Percentiles rank a stretch among this genome's conserved stretches.
Conservation (phyloP, 129 eudicot species). For the Helianthus tuberosus region DNA sequence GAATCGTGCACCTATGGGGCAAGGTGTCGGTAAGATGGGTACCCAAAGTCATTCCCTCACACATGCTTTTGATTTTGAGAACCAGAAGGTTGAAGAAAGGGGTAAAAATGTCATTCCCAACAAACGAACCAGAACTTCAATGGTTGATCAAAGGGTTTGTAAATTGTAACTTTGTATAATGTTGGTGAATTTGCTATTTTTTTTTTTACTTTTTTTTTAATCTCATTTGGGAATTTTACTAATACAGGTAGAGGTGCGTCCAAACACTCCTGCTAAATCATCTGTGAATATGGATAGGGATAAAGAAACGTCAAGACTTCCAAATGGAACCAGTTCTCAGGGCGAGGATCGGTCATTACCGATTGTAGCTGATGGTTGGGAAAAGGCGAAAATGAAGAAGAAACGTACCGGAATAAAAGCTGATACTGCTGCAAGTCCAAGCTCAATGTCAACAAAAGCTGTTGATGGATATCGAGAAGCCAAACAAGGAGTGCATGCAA, state of each 20-base stretch:
- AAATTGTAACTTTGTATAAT: slow-evolving; percentile 12
- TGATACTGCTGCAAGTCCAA: slow-evolving; percentile 58
- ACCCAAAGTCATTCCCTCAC: slow-evolving; percentile 39
- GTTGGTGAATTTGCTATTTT: background rate
- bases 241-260: slow-evolving; percentile 58
- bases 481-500: slow-evolving; percentile 67
- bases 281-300: slow-evolving; percentile 59
- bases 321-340: slow-evolving; percentile 38
- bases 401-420: slow-evolving; percentile 76
- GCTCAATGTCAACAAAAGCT: slow-evolving; percentile 55
- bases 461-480: slow-evolving; percentile 70
- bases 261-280: slow-evolving; percentile 63
- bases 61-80: slow-evolving; percentile 59
- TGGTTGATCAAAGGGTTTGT: slow-evolving; percentile 69
- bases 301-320: slow-evolving; percentile 52
- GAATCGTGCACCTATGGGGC: slow-evolving; percentile 54
- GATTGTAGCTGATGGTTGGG: slow-evolving; percentile 80
- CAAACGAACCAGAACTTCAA: slow-evolving; percentile 87
- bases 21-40: slow-evolving; percentile 51
- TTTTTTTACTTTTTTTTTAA: background rate
- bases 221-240: slow-evolving; percentile 20
- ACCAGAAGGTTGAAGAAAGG: slow-evolving; percentile 76
- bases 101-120: slow-evolving; percentile 57
- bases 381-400: slow-evolving; percentile 85
- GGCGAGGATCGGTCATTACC: slow-evolving; percentile 59